phyloP scores from a whole-genome alignment of 345 rosid genomes.

The Noccaea caerulescens region DNA sequence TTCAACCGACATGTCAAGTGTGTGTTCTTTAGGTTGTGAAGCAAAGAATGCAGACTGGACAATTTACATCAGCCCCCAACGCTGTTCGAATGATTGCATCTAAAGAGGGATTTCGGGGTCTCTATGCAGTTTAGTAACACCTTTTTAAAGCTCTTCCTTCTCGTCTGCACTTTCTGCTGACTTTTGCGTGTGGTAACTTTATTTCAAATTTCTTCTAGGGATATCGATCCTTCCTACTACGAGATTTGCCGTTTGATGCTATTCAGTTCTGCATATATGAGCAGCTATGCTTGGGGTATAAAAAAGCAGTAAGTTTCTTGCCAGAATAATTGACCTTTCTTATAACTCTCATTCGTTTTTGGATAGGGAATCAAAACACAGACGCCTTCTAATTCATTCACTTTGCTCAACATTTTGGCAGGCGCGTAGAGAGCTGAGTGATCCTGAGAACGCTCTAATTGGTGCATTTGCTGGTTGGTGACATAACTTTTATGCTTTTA shows the following conservation, averaged over 20 bases:
- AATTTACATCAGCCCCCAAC: slow-evolving; percentile 77
- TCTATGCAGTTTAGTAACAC: slow-evolving; percentile 72
- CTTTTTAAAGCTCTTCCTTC: slow-evolving; percentile 13
- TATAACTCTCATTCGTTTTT: not conserved
- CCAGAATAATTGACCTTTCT: slow-evolving; percentile 14
- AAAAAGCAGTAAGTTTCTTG: slow-evolving; percentile 63
- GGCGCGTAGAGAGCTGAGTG: slow-evolving; percentile 85
- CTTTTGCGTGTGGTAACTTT: slow-evolving; percentile 12
- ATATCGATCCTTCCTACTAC: slow-evolving; percentile 79
- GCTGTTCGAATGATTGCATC: slow-evolving; percentile 81
- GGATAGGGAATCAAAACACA: not conserved
- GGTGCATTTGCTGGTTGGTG: slow-evolving; percentile 94
- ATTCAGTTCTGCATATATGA: slow-evolving; percentile 95
- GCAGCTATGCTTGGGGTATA: slow-evolving; percentile 90
- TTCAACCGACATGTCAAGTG: not conserved
- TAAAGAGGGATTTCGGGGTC: slow-evolving; percentile 82
- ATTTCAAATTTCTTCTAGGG: slow-evolving; percentile 55
- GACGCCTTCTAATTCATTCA: slow-evolving; percentile 3
- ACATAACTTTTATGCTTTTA: slow-evolving; percentile 24
- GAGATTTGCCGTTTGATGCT: slow-evolving; percentile 98
- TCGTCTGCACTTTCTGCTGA: slow-evolving; percentile 7
- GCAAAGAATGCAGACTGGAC: slow-evolving; percentile 96
- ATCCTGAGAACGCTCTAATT: slow-evolving; percentile 86
- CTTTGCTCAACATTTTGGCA: slow-evolving; percentile 37
- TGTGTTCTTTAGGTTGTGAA: slow-evolving; percentile 73